Base-by-base conservation (phyloP, 2,329 filamentous ascomycete genomes). In the Aphanoascus verrucosus region DNA sequence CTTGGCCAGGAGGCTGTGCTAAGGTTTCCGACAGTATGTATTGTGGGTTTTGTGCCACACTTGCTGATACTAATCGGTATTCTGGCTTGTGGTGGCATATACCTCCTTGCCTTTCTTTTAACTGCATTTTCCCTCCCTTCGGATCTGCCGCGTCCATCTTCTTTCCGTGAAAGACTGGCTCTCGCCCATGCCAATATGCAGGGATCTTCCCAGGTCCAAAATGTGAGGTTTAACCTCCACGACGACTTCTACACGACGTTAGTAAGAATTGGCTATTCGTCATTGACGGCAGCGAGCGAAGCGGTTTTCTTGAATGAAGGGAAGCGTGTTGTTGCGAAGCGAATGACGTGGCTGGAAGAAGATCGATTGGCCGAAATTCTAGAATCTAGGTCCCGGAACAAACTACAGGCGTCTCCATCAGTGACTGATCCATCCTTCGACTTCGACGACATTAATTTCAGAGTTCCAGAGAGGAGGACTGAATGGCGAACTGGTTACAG, bases 181-280 rank as follows among this genome's bases (percentile, higher is more conserved):
- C 76, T 80, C 48, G 90, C 91, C 0, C 88, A 94, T 63, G 80
- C 80, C 47, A 97, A 97, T 60, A 85, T 97, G 77, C 90, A 96
- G 69, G 90, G 90, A 1, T 93, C 93, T 55, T 81, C 91, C 2
- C 89, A 93, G 11, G 77, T 96, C 19, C 85, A 86, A 1, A 84
- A 85, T 38, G 81, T 96, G 37, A 81, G 84, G 11, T 80, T 97
- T 52, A 87, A 84, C 42, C 83, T 86, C 74, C 83, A 88, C 53
- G 94, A 97, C 75, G 93, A 98, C 66, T 96, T 97, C 65, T 98
- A 97, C 66, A 94, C 89, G 0, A 86, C 88, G 0, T 74, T 97
- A 3, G 76, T 97, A 2, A 84, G 90, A 56, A 81, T 88, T 35
- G 93, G 93, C 0, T 96, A 96, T 64, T 84, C 83, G 9, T 83